Evolutionary conservation across 306 rosid species (phyloP), one percentile per base, ranked within the genome.

Genomic region (Lagenaria siceraria): DNA sequence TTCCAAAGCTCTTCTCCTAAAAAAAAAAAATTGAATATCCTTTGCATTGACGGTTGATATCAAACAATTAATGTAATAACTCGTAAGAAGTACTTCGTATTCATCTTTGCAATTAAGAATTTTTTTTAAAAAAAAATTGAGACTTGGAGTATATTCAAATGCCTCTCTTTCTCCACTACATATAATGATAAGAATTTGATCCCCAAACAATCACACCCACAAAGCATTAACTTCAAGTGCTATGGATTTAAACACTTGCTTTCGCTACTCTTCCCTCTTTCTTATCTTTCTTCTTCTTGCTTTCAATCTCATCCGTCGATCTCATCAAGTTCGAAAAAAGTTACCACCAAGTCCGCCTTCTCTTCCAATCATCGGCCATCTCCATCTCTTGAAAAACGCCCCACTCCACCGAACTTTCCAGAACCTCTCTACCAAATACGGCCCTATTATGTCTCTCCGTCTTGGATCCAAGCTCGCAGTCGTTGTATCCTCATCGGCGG

Each of bases 311-410:
- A 7, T 7, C 48, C 7, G 11, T 8, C 48, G 48, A 7, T 8
- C 48, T 42, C 42, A 5, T 36, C 29, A 70, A 48, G 78, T 21
- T 3, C 46, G 10, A 48, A 82, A 49, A 54, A 84, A 88, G 46
- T 85, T 86, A 42, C 91, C 96, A 5, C 94, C 95, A 1, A 48
- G 77, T 43, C 89, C 89, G 13, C 84, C 78, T 3, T 78, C 86
- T 43, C 77, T 93, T 13, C 98, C 95, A 0, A 17, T 92, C 52
- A 48, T 92, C 22, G 94, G 96, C 22, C 87, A 90, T 76, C 88
- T 90, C 84, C 88, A 85, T 24, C 89, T 75, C 55, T 25, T 87
- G 0, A 87, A 82, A 78, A 42, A 11, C n/a, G n/a, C n/a, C 4
- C 96, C 92, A 0, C 15, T 85, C 53, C 87, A 86, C 71, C 87